A percentile compares a stretch with the other conserved stretches of the same genome.
Evolutionary conservation across 192 early-diverging fungal genomes (phyloP).

Genomic region (Podila epicladia): DNA sequence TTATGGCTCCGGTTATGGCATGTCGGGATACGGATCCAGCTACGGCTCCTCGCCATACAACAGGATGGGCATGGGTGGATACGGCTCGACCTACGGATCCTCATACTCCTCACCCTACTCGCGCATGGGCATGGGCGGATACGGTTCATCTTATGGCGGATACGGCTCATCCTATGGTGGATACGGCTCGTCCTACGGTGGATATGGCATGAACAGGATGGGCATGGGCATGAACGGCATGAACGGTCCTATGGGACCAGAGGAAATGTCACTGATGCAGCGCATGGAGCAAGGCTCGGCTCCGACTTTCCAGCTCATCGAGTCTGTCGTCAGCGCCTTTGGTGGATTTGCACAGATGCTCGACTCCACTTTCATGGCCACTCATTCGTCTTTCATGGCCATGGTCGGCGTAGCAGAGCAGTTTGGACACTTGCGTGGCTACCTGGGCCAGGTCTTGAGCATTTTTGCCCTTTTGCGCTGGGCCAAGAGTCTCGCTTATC

Average conservation of each 20-base stretch:
- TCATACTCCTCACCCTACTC: slow-evolving; percentile 49
- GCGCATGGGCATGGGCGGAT: slow-evolving; percentile 49
- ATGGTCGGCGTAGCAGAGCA: slow-evolving; percentile 99
- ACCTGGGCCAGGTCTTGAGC: slow-evolving; percentile 86
- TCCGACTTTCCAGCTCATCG: slow-evolving; percentile 92
- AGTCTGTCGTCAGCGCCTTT: slow-evolving; percentile 95
- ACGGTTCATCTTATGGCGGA: slow-evolving; percentile 59
- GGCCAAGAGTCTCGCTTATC: slow-evolving; percentile 71
- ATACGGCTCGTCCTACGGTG: slow-evolving; percentile 36
- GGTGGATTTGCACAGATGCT: slow-evolving; percentile 98
- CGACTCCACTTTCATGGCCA: slow-evolving; percentile 97
- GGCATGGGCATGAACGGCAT: slow-evolving; percentile 57
- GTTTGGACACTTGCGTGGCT: slow-evolving; percentile 88
- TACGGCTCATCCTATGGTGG: slow-evolving; percentile 59
- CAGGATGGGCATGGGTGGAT: slow-evolving; percentile 43
- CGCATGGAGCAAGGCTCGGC: slow-evolving; percentile 91
- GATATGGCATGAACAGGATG: slow-evolving; percentile 52
- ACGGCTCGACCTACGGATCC: slow-evolving; percentile 48
- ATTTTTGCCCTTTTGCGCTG: slow-evolving; percentile 80
- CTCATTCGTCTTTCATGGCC: slow-evolving; percentile 92
- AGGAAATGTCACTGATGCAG: slow-evolving; percentile 79
- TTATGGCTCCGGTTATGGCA: slow-evolving; percentile 55
- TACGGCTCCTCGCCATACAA: slow-evolving; percentile 58
- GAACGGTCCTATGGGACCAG: slow-evolving; percentile 67
- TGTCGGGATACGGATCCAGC: slow-evolving; percentile 52